These are phyloP conservation scores for Anacardium occidentale DNA, from an alignment of 345 rosid species.

Conservation along the genomic window DNA sequence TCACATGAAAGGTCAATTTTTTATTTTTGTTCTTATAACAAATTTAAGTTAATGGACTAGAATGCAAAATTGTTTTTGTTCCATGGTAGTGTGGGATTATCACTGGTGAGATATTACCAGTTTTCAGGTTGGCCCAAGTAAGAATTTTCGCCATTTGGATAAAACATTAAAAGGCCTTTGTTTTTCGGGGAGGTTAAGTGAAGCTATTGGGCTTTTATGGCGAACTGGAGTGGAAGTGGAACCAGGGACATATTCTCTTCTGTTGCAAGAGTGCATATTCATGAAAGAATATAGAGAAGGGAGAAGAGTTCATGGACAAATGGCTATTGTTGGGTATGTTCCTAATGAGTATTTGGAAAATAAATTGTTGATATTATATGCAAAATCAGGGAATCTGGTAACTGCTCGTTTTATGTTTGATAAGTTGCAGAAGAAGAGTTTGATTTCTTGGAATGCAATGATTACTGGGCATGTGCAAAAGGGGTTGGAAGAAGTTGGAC, in stretches of 20 bases:
- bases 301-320: slow-evolving; percentile 67
- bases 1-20: neutral
- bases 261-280: slow-evolving; percentile 69
- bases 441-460: slow-evolving; percentile 60
- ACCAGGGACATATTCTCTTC: slow-evolving; percentile 42
- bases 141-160: slow-evolving; percentile 39
- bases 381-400: slow-evolving; percentile 49
- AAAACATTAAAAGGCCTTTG: slow-evolving; percentile 61
- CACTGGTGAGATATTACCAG: slow-evolving; percentile 47
- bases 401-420: slow-evolving; percentile 42
- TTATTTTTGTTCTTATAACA: neutral
- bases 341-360: slow-evolving; percentile 50
- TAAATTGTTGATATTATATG: slow-evolving; percentile 58
- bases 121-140: slow-evolving; percentile 57
- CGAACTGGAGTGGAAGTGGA: slow-evolving; percentile 35
- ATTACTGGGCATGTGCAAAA: slow-evolving; percentile 60
- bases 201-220: slow-evolving; percentile 64
- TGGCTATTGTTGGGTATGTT: slow-evolving; percentile 51
- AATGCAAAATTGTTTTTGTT: slow-evolving; percentile 8
- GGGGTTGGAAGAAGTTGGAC: slow-evolving; percentile 43
- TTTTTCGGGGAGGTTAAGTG: slow-evolving; percentile 55
- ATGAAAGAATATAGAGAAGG: slow-evolving; percentile 43
- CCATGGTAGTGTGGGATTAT: slow-evolving; percentile 17
- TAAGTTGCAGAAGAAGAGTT: slow-evolving; percentile 26
- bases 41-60: slow-evolving; percentile 4